Evolutionary conservation across 306 rosid genomes (phyloP), one percentile per base, ranked within the genome.

Genomic region (Vigna radiata): DNA sequence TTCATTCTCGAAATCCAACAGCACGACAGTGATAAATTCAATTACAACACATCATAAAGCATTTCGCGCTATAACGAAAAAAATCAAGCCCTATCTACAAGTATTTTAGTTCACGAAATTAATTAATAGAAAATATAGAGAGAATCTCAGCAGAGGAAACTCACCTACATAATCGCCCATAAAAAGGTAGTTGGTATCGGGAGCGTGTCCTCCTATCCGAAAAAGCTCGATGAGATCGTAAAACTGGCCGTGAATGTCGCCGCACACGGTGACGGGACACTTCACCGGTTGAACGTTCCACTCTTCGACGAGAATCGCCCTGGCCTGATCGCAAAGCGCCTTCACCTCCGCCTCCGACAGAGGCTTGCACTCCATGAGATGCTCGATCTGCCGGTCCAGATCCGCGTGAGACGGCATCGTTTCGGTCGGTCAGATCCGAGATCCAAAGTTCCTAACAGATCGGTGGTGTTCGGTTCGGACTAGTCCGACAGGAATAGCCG

Each of bases 371-470:
- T 88, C 97, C 98, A 94, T 94, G 80, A 94, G 97, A 77, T 85
- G 94, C 89, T 90, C 98, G 88, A 94, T 94, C 96, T 94, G 98
- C 86, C 93, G 93, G 91, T 92, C 97, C 92, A 94, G 97, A 94
- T 94, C 97, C 93, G 92, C 85, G 72, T 89, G 90, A 48, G 97
- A 85, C 89, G 97, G 97, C 98, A 94, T 94, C 91, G 90, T 82
- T 84, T 68, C 48, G 27, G 12, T 65, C 12, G 50, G 31, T 64
- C 82, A 89, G 97, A 93, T 93, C 95, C 25, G 29, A 64, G 65
- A 44, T 76, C 72, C 67, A 19, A 5, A n/a, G 25, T 27, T 68
- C 13, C 18, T 17, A 7, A 60, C 70, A 44, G 87, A 86, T 86
- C 91, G 75, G 54, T 15, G 73, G 66, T 8, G 44, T 8, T 69